Evolutionary conservation across 257 asterid species (phyloP), one percentile per base, ranked within the genome.

Genomic region (Leonotis leonurus): DNA sequence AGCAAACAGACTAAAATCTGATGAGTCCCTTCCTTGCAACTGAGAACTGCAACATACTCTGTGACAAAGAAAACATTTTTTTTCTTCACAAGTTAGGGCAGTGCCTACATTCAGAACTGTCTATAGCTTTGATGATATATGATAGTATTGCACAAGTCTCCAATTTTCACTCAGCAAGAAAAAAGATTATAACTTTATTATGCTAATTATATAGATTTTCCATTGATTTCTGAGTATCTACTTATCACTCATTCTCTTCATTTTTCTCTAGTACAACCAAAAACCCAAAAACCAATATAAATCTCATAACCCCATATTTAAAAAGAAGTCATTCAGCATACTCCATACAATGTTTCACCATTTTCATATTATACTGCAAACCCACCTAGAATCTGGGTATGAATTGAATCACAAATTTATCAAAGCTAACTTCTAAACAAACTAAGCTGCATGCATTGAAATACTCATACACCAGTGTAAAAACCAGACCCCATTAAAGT

Each of bases 31-130:
- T 65, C 82, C 78, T 63, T 70, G 81, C 56, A 60, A 63, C 41
- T 48, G 76, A 59, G 63, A 66, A 76, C 71, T 44, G 70, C 72
- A 65, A 57, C 72, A 71, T 67, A 63, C 55, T 68, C 96, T 91
- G 89, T 56, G 45, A 59, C 65, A 64, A 16, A 76, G 62, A 54
- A 62, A 1, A 45, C 50, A 10, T 44, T 35, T 44, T 16, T 40
- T 16, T 37, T 33, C 49, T 64, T 67, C 67, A 73, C 60, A 18
- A 50, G 29, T 59, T 22, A 52, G 46, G 40, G 7, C 36, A 2
- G 1, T 4, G 36, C 41, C 9, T 50, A 22, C 7, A 10, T 2
- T 67, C 51, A 20, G 32, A 26, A 40, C 45, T 37, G 30, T 20
- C 11, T 56, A 7, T 32, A 35, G 30, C 62, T 17, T 33, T 56